Percentiles rank a stretch among this genome's conserved stretches.
Evolutionary conservation across 441 rosid species (phyloP).

Genomic region (Arabidopsis lyrata): DNA sequence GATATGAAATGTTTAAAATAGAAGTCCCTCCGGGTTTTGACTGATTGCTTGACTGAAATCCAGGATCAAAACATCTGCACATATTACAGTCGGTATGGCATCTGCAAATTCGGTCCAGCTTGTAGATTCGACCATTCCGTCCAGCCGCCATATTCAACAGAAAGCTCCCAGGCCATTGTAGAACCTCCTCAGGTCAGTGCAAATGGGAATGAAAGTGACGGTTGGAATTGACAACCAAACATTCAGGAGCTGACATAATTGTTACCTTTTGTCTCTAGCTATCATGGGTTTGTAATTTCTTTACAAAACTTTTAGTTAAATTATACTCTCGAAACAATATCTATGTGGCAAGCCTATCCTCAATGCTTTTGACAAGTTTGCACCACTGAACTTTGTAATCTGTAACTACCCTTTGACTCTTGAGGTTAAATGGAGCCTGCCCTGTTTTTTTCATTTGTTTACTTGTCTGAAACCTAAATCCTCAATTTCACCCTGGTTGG

Average conservation of each 20-base stretch:
- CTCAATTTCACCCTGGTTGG: background rate
- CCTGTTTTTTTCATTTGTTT: slow-evolving; percentile 28
- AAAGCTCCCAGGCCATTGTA: slow-evolving; percentile 22
- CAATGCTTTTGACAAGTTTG: slow-evolving; percentile 20
- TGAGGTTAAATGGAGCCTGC: slow-evolving; percentile 46
- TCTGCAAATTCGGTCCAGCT: slow-evolving; percentile 94
- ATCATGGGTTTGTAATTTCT: slow-evolving; percentile 32
- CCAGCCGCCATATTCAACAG: slow-evolving; percentile 15
- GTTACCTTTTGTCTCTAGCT: slow-evolving; percentile 18
- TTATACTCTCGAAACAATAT: slow-evolving; percentile 15
- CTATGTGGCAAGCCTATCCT: slow-evolving; percentile 41
- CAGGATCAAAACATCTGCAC: slow-evolving; percentile 84
- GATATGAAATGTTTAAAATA: background rate
- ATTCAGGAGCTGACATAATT: slow-evolving; percentile 15
- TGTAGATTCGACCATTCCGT: slow-evolving; percentile 89
- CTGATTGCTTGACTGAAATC: slow-evolving; percentile 9
- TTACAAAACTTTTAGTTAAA: slow-evolving; percentile 23
- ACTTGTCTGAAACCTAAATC: slow-evolving; percentile 2
- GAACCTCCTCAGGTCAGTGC: slow-evolving; percentile 32
- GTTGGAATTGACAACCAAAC: slow-evolving; percentile 35
- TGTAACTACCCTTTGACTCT: slow-evolving; percentile 17
- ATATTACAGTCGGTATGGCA: slow-evolving; percentile 89
- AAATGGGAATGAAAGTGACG: slow-evolving; percentile 41
- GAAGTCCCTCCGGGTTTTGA: background rate
- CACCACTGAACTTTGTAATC: slow-evolving; percentile 23